Evolutionary conservation across 2,329 filamentous ascomycete genomes (phyloP).

Genomic region (Penicillium sp.): DNA sequence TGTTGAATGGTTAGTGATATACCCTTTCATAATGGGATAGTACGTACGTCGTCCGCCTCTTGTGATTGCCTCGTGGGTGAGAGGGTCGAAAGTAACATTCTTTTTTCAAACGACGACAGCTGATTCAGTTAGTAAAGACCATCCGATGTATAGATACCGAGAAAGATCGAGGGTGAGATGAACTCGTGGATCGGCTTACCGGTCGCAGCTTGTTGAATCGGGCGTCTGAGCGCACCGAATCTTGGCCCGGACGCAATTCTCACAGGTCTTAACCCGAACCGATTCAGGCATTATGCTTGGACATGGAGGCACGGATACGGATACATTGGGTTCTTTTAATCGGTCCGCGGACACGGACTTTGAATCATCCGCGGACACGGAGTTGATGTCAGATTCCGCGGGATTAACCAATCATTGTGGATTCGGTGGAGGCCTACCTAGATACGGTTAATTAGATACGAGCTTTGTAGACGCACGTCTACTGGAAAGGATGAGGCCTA

Average conservation of each 20-base stretch:
- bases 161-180: background rate
- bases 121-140: background rate
- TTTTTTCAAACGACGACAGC: conserved; percentile 12
- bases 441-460: no score
- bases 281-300: background rate
- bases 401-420: background rate
- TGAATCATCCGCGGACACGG: conserved; percentile 4
- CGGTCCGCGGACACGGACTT: conserved; percentile 9
- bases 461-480: background rate
- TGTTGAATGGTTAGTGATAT: background rate
- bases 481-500: background rate
- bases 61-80: conserved; percentile 4
- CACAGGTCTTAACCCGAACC: conserved; percentile 10
- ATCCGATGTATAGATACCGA: background rate
- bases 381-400: background rate
- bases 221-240: conserved; percentile 10
- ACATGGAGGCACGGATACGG: conserved; percentile 1
- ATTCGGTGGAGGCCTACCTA: no score
- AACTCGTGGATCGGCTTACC: conserved; percentile 2
- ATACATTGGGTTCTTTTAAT: conserved; percentile 2
- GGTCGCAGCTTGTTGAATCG: conserved; percentile 6
- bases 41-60: conserved; percentile 7
- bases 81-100: conserved; percentile 13
- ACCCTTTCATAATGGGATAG: no score
- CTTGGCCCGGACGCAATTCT: conserved; percentile 15